Evolutionary conservation across 1,284 basidiomycete genomes (phyloP), one percentile per base, ranked within the genome.

Genomic region (Heterobasidion occidentale): DNA sequence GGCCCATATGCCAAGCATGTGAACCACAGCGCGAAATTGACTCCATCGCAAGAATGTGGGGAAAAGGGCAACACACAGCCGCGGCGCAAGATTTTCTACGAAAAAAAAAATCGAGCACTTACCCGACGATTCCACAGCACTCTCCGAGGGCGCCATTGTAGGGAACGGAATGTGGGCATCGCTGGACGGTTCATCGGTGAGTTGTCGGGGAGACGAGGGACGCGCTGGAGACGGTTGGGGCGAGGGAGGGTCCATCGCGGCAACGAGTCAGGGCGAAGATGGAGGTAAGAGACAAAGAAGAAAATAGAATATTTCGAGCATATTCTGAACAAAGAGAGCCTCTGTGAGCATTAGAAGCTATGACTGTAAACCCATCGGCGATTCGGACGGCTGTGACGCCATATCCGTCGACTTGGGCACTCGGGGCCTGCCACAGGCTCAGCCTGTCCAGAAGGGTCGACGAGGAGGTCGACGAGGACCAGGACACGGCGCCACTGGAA

Each of bases 111-210:
- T 3, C 2, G n/a, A 42, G n/a, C 38, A 42, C 38, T 42, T 11
- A 42, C 38, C n/a, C 38, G 38, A 42, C n/a, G 38, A 42, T 11
- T n/a, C 36, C 33, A 11, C n/a, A 36, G 36, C n/a, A 17, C 34
- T 9, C 33, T 19, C 34, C 12, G 17, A n/a, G 6, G n/a, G 50
- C 33, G n/a, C 53, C 15, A 34, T 34, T 12, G 20, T 20, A 11
- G 53, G 53, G 35, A 54, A 54, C 5, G 53, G 53, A 27, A 54
- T 19, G 9, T 36, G 17, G 27, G 19, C 42, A 36, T 36, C 38
- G 17, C 27, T n/a, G 27, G 19, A 12, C 19, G 53, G 53, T 36
- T 54, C 53, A 34, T 54, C 53, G 11, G 53, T 46, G 33, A 54
- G 53, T n/a, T 54, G 53, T 20, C 46, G 53, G 14, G 34, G 9